Percentiles rank a stretch among this genome's conserved stretches.
Conservation (phyloP, 2,329 filamentous ascomycete species). For the Thelonectria blattea region DNA sequence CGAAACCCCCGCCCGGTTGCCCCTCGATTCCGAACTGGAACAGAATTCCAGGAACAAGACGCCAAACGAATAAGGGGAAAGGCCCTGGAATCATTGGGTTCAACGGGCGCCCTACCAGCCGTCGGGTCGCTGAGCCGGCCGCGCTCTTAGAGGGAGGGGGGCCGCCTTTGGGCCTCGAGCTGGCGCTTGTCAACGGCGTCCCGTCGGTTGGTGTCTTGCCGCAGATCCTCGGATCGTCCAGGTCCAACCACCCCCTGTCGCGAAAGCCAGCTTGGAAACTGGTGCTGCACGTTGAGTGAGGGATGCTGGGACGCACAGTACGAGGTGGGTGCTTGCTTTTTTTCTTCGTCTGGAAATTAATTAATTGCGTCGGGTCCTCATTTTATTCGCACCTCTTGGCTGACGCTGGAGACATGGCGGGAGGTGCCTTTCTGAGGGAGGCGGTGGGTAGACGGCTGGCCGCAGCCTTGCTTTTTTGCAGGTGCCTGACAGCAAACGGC, state of each 20-base stretch:
- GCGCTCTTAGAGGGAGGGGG: not conserved
- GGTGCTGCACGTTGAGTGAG: not conserved
- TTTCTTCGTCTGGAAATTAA: not conserved
- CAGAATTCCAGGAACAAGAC: not conserved
- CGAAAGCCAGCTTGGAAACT: not conserved
- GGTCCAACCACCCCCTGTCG: not conserved
- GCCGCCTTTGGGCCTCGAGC: not conserved
- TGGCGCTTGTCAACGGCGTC: constrained; percentile 18
- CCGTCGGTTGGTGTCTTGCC: constrained; percentile 1
- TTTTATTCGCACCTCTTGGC: not conserved
- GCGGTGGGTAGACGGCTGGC: constrained; percentile 1
- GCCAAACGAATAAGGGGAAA: not conserved
- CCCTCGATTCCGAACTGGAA: not conserved
- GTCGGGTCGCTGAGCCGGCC: not conserved
- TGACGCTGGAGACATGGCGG: constrained; percentile 4
- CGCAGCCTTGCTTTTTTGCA: not conserved
- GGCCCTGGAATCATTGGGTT: not conserved
- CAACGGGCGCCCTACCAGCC: not conserved
- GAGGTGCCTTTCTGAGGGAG: not conserved
- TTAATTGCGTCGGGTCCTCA: not conserved
- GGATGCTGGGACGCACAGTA: not conserved
- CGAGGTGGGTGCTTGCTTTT: not conserved
- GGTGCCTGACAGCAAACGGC: too few relatives aligned
- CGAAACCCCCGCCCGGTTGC: not conserved
- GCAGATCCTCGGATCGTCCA: constrained; percentile 15